Percentiles rank a stretch among this genome's conserved stretches.
phyloP scores from a whole-genome alignment of 2,329 filamentous ascomycete genomes.

The Trichoderma harzianum region DNA sequence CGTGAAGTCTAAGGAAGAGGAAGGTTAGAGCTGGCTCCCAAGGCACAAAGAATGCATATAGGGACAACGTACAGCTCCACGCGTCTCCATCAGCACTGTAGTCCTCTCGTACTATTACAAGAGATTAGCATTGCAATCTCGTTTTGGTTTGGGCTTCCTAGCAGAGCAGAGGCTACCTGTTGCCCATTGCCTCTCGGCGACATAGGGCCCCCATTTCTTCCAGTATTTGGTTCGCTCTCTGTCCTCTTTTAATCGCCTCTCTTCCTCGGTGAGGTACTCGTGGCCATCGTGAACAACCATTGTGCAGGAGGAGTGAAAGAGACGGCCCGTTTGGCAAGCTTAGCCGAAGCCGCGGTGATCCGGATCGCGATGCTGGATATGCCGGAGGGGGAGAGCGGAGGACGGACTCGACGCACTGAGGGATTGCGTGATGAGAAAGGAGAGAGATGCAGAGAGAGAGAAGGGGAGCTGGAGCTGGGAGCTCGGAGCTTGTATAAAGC shows the following conservation, averaged over 20 bases:
- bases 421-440: neutral
- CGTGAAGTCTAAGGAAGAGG: conserved; percentile 67
- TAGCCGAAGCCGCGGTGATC: neutral
- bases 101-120: conserved; percentile 72
- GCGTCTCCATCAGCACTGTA: conserved; percentile 88
- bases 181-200: conserved; percentile 92
- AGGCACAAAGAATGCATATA: neutral
- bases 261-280: conserved; percentile 84
- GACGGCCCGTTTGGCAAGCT: neutral
- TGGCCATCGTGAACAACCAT: conserved; percentile 92
- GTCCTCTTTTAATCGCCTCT: conserved; percentile 85
- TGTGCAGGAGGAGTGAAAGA: conserved; percentile 23
- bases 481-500: conserved; percentile 4
- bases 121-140: conserved; percentile 24
- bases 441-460: neutral
- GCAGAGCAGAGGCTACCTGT: conserved; percentile 56
- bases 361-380: neutral
- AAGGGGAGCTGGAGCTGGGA: neutral
- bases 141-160: neutral
- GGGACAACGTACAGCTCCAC: conserved; percentile 75
- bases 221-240: conserved; percentile 82
- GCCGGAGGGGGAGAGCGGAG: neutral
- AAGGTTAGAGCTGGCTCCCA: neutral
- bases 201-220: conserved; percentile 97
- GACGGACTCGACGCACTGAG: neutral